Percentiles rank a stretch among this genome's conserved stretches.
Evolutionary conservation across 75 land plant species (phyloP).

Genomic region (Ceratopteris richardii): DNA sequence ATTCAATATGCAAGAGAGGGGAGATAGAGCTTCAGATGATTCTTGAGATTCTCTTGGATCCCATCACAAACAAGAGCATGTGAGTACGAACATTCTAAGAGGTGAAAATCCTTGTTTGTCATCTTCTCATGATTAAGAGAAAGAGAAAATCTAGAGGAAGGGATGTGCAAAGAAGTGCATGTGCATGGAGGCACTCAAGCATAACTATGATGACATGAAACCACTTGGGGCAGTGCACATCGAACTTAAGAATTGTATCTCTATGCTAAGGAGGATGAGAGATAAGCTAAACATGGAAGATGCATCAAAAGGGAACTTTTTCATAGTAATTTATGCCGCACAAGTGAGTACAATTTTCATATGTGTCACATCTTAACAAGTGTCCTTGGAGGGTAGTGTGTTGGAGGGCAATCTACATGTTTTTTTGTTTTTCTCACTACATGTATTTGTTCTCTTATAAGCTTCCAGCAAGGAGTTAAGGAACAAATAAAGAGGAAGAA

Average conservation of each 20-base stretch:
- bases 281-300: constrained; percentile 12
- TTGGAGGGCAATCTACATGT: constrained; percentile 1
- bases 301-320: constrained; percentile 12
- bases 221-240: constrained; percentile 1
- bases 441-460: neutral
- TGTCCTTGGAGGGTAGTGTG: constrained; percentile 5
- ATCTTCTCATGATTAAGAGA: too few species aligned
- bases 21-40: too few species aligned
- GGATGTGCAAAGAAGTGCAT: too few species aligned
- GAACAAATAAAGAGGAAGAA: constrained; percentile 22
- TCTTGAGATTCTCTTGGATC: too few species aligned
- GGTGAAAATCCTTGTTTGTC: too few species aligned
- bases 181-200: constrained; percentile 7
- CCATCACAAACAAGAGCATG: too few species aligned
- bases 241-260: constrained; percentile 23
- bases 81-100: too few species aligned
- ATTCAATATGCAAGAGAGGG: too few species aligned
- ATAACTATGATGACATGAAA: constrained; percentile 7
- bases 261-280: constrained; percentile 25
- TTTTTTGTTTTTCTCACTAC: too few species aligned
- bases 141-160: too few species aligned
- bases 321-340: constrained; percentile 14
- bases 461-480: constrained; percentile 18
- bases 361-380: constrained; percentile 20
- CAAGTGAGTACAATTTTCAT: constrained; percentile 18